phyloP scores from a whole-genome alignment of 371 early-diverging fungal genomes.

The Rhizopus sp. region DNA sequence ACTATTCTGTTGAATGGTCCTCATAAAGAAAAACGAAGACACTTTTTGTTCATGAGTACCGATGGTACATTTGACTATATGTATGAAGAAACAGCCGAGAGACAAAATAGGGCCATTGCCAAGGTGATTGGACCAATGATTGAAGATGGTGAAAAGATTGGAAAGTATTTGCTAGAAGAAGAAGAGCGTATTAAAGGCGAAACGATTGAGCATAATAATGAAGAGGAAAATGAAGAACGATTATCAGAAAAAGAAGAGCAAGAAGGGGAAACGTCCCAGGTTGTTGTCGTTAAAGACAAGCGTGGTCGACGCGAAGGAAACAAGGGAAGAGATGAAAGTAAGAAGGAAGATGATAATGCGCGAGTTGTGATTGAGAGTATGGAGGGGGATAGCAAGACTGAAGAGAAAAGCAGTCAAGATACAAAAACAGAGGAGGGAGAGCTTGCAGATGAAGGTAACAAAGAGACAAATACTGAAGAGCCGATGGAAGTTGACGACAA shows the following conservation, averaged over 20 bases:
- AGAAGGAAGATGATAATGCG: constrained; percentile 7
- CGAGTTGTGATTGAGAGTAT: neutral
- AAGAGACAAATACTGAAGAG: neutral
- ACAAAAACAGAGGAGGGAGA: neutral
- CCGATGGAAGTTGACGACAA: constrained; percentile 3
- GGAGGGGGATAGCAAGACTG: neutral
- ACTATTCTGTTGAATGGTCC: constrained; percentile 28
- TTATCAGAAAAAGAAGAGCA: neutral
- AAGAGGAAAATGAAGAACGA: neutral
- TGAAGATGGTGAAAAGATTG: constrained; percentile 55
- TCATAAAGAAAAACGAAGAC: constrained; percentile 37
- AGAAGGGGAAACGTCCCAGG: neutral
- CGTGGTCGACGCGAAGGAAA: neutral
- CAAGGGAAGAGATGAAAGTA: neutral
- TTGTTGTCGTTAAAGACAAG: neutral
- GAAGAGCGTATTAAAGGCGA: constrained; percentile 29
- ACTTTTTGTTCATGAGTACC: constrained; percentile 53
- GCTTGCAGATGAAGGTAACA: neutral
- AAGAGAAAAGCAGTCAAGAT: constrained; percentile 8
- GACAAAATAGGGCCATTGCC: constrained; percentile 51
- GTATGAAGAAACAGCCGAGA: constrained; percentile 53
- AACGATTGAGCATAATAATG: constrained; percentile 36
- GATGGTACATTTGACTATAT: constrained; percentile 55
- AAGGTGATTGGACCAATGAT: constrained; percentile 49
- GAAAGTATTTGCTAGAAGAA: constrained; percentile 37